Conservation (phyloP, 768 basidiomycete species). For the Suillus fuscotomentosus region DNA sequence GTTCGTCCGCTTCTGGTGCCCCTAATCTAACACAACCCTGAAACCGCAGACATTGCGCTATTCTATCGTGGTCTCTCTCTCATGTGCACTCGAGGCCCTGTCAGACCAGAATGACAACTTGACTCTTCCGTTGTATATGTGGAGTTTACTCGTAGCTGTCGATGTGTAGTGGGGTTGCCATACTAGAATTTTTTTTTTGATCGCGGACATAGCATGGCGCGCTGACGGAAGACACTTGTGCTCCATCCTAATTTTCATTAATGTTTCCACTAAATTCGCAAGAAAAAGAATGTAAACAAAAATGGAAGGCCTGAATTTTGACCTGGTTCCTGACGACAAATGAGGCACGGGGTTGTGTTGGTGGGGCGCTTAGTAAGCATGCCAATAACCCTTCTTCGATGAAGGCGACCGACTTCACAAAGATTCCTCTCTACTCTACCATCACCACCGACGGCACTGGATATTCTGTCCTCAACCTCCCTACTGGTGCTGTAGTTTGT, state of each 20-base stretch:
- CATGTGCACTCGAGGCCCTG: conserved; percentile 82
- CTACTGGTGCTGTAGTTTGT: neutral
- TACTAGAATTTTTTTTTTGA: neutral
- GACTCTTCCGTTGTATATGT: conserved; percentile 93
- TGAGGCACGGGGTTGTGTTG: neutral
- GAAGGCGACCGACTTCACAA: neutral
- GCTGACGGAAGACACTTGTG: neutral
- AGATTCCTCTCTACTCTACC: neutral
- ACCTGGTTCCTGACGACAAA: neutral
- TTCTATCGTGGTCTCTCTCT: conserved; percentile 54
- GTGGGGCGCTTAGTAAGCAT: conserved; percentile 4
- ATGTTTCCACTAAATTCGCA: neutral
- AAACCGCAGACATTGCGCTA: conserved; percentile 63
- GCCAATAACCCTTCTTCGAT: conserved; percentile 6
- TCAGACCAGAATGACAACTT: conserved; percentile 98
- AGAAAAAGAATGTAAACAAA: neutral
- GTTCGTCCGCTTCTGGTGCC: conserved; percentile 26
- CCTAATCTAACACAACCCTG: conserved; percentile 16
- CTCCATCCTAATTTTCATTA: neutral
- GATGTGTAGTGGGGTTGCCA: conserved; percentile 27
- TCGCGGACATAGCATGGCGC: neutral
- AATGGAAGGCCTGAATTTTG: neutral
- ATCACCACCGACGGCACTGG: neutral
- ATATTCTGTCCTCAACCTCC: neutral
- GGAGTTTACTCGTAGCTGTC: conserved; percentile 77